Evolutionary conservation across 257 asterid species (phyloP).

Genomic region (Solanum okadae): DNA sequence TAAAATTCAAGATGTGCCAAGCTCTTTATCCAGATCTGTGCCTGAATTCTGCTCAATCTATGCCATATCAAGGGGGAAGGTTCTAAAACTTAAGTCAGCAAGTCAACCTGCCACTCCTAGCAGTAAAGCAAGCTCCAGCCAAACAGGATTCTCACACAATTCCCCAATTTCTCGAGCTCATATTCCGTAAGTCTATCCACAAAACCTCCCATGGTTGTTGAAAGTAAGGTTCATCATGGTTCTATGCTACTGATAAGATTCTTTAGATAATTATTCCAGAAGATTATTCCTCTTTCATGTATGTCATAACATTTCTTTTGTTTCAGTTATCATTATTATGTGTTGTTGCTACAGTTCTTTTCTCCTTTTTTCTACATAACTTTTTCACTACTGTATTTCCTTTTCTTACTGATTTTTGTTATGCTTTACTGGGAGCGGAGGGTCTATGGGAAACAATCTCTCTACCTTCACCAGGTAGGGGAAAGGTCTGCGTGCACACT

Average conservation of each 20-base stretch:
- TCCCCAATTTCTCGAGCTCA: slow-evolving; percentile 8
- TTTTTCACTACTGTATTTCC: neutral
- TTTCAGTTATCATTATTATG: neutral
- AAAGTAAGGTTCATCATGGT: neutral
- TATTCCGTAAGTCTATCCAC: slow-evolving; percentile 21
- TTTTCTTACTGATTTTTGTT: neutral
- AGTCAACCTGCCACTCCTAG: slow-evolving; percentile 26
- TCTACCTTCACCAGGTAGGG: neutral
- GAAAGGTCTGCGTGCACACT: neutral
- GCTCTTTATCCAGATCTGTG: slow-evolving; percentile 32
- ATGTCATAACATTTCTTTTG: neutral
- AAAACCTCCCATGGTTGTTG: neutral
- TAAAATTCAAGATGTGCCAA: slow-evolving; percentile 45
- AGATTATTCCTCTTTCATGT: neutral
- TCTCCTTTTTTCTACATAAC: neutral
- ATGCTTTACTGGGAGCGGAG: neutral
- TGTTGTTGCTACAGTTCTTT: neutral
- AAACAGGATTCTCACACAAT: slow-evolving; percentile 4
- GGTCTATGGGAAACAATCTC: neutral
- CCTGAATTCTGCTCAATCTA: slow-evolving; percentile 68
- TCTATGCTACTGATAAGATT: neutral
- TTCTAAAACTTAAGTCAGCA: slow-evolving; percentile 34
- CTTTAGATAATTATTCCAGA: neutral
- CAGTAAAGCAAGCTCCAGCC: slow-evolving; percentile 21
- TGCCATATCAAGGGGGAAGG: slow-evolving; percentile 40